Conservation (phyloP, 2,329 filamentous ascomycete species). For the Penicillium thymicola region DNA sequence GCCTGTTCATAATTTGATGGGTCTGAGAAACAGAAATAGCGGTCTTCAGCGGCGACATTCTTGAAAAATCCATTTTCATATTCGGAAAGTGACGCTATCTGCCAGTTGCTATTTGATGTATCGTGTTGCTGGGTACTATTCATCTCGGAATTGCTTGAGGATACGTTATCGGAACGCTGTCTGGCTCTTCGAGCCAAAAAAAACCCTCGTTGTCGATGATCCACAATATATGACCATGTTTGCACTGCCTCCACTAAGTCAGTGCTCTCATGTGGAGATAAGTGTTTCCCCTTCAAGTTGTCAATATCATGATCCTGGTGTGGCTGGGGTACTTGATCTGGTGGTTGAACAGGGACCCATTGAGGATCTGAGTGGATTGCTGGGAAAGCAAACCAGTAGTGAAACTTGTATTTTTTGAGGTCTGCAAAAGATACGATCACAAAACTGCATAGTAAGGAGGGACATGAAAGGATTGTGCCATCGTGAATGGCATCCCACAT, state of each 20-base stretch:
- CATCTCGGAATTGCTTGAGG: not conserved
- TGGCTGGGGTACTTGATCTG: slow-evolving; percentile 23
- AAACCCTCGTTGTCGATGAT: slow-evolving; percentile 85
- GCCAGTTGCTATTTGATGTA: slow-evolving; percentile 54
- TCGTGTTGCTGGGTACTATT: not conserved
- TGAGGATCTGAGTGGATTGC: slow-evolving; percentile 82
- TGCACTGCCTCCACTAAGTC: slow-evolving; percentile 77
- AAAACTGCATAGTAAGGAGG: slow-evolving; percentile 86
- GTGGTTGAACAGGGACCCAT: slow-evolving; percentile 62
- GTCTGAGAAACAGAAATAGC: slow-evolving; percentile 83
- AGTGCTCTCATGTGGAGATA: slow-evolving; percentile 69
- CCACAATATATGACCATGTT: slow-evolving; percentile 80
- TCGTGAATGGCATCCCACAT: slow-evolving; percentile 98
- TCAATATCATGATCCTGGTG: slow-evolving; percentile 2
- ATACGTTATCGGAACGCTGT: slow-evolving; percentile 2
- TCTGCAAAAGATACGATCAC: slow-evolving; percentile 89
- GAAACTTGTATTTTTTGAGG: slow-evolving; percentile 94
- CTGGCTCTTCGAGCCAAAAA: slow-evolving; percentile 71
- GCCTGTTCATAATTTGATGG: slow-evolving; percentile 85
- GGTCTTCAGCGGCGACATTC: slow-evolving; percentile 65
- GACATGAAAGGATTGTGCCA: slow-evolving; percentile 91
- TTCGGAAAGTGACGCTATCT: slow-evolving; percentile 68
- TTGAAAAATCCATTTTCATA: slow-evolving; percentile 90
- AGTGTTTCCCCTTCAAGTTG: slow-evolving; percentile 27
- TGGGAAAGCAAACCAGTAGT: slow-evolving; percentile 97